Percentiles rank a stretch among this genome's conserved stretches.
phyloP scores from a whole-genome alignment of 352 stramenopile genomes.

The Globisporangium iwayamae region DNA sequence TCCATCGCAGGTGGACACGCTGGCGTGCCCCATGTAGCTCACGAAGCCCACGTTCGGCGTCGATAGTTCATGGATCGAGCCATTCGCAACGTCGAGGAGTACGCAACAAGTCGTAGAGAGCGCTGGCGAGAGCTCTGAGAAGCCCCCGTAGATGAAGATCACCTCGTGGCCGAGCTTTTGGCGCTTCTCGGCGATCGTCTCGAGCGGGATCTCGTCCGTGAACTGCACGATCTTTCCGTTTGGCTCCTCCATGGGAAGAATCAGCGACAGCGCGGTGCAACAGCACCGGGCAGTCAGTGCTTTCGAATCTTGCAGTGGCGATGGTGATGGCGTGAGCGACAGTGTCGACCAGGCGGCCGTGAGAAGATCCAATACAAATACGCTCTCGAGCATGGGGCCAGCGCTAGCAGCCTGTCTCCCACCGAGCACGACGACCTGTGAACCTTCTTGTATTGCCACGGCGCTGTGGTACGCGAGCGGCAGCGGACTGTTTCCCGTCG shows the following conservation, averaged over 20 bases:
- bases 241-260: slow-evolving; percentile 28
- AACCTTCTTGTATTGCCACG: slow-evolving; percentile 25
- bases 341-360: slow-evolving; percentile 43
- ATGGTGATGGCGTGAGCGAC: slow-evolving; percentile 4
- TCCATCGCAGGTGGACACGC: slow-evolving; percentile 26
- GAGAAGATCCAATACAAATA: slow-evolving; percentile 51
- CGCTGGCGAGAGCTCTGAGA: slow-evolving; percentile 27
- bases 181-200: slow-evolving; percentile 14
- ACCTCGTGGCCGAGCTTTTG: slow-evolving; percentile 8
- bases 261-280: slow-evolving; percentile 26
- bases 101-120: slow-evolving; percentile 28
- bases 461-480: slow-evolving; percentile 49
- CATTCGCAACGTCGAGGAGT: slow-evolving; percentile 35
- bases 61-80: slow-evolving; percentile 25
- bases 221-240: slow-evolving; percentile 18
- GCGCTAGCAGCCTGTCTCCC: slow-evolving; percentile 22
- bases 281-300: slow-evolving; percentile 31
- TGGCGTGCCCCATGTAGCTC: slow-evolving; percentile 49
- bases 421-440: slow-evolving; percentile 47
- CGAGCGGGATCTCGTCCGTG: slow-evolving; percentile 16
- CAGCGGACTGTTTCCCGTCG: slow-evolving; percentile 44
- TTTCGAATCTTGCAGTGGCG: slow-evolving; percentile 3
- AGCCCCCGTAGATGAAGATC: slow-evolving; percentile 60
- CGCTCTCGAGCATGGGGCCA: slow-evolving; percentile 25
- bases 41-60: slow-evolving; percentile 29